Percentiles rank a stretch among this genome's conserved stretches.
phyloP scores from a whole-genome alignment of 2,329 filamentous ascomycete genomes.

The Phymatotrichopsis omnivora region DNA sequence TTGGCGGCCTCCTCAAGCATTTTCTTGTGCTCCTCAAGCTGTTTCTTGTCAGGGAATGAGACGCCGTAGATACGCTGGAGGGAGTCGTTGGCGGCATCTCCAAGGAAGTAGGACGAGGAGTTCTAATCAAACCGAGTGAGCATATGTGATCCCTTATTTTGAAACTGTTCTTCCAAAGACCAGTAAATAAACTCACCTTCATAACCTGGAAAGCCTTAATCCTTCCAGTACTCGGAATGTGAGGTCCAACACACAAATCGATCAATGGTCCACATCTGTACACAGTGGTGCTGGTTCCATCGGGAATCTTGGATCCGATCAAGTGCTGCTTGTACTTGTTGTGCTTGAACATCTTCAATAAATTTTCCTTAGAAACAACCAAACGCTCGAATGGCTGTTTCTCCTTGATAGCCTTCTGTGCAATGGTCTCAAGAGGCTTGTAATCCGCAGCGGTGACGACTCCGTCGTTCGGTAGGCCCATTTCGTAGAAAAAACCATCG shows the following conservation, averaged over 20 bases:
- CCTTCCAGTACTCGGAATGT: conserved; percentile 84
- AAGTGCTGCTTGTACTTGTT: conserved; percentile 99
- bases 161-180: neutral
- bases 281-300: conserved; percentile 84
- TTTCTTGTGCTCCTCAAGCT: conserved; percentile 83
- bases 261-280: conserved; percentile 91
- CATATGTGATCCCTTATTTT: neutral
- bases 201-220: conserved; percentile 93
- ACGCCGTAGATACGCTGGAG: conserved; percentile 95
- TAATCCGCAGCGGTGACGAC: conserved; percentile 68
- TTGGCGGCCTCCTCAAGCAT: conserved; percentile 97
- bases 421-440: conserved; percentile 71
- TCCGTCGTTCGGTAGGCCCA: conserved; percentile 63
- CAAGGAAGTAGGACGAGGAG: conserved; percentile 81
- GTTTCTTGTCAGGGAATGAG: conserved; percentile 94
- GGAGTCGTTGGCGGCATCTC: conserved; percentile 86
- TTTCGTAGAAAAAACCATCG: conserved; percentile 95
- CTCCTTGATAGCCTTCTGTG: conserved; percentile 81
- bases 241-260: conserved; percentile 88
- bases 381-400: conserved; percentile 91
- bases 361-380: conserved; percentile 77
- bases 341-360: conserved; percentile 93
- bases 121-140: conserved; percentile 44
- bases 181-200: conserved; percentile 45
- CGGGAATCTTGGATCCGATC: conserved; percentile 82